Evolutionary conservation across 371 early-diverging fungal species (phyloP), one percentile per base, ranked within the genome.

Genomic region (Circinella umbellata): DNA sequence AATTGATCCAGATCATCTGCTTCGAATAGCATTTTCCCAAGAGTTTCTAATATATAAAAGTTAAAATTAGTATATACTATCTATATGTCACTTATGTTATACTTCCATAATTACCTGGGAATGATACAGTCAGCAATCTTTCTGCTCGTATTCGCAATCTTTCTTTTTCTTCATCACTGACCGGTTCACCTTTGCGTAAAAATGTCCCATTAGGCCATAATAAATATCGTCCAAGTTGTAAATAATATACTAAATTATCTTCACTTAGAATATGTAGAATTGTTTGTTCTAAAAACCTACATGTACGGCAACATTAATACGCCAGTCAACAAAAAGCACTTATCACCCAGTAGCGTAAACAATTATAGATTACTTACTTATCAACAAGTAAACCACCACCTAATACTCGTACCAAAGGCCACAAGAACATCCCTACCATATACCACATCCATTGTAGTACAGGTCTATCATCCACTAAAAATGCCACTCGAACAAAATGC

Each of bases 201-300:
- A 84, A 71, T n/a, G 73, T 61, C 47, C 86, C 85, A 42, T 84
- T 82, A 1, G 89, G 88, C 89, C 89, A 89, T 61, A 89, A 63
- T 17, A 87, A 72, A 34, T 86, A 80, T 11, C 86, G 79, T 1
- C 87, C 89, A 7, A 84, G 74, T 36, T 85, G 80, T 1, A 89
- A 71, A 49, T 89, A 89, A 63, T 79, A 83, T 11, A 87, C 85
- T 13, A 89, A 61, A 18, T 78, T 84, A 17, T 81, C 81, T 69
- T 89, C 89, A 46, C 86, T 85, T n/a, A 89, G 73, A 9, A 89
- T 69, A 77, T 86, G 84, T 13, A 86, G 66, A 9, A 89, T 81
- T 11, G 87, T 79, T 71, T 86, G 86, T 53, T 86, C 88, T 47
- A 89, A 61, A 42, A 89, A 77, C n/a, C 86, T 84, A 68, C 34